These are phyloP conservation scores for Rhizopogon vinicolor DNA, from an alignment of 768 basidiomycete genomes.

Conservation along the genomic window DNA sequence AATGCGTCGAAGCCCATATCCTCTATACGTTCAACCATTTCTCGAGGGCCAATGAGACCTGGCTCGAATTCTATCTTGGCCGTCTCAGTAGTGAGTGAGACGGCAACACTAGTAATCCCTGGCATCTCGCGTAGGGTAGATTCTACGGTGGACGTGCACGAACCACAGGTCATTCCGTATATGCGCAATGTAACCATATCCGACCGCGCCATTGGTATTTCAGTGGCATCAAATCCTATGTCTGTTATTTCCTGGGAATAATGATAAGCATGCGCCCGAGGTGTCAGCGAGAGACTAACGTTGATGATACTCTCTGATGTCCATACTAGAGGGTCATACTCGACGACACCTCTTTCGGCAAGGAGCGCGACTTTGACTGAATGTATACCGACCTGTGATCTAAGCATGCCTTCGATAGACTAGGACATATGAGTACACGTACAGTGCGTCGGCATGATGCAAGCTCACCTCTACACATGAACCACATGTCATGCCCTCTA, in stretches of 20 bases:
- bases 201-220: conserved; percentile 58
- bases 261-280: conserved; percentile 4
- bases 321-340: conserved; percentile 87
- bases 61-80: conserved; percentile 77
- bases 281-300: conserved; percentile 32
- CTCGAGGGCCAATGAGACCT: conserved; percentile 67
- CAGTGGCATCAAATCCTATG: conserved; percentile 86
- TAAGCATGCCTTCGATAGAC: conserved; percentile 84
- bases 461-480: conserved; percentile 77
- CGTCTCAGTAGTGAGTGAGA: conserved; percentile 73
- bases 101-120: conserved; percentile 66
- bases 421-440: conserved; percentile 19
- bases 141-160: conserved; percentile 78
- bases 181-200: conserved; percentile 74
- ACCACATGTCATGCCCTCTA: conserved; percentile 91
- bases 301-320: conserved; percentile 70
- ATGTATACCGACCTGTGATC: conserved; percentile 82
- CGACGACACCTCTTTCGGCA: conserved; percentile 88
- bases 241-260: conserved; percentile 78
- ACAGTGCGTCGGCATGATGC: background rate
- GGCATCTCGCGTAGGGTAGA: conserved; percentile 61
- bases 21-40: conserved; percentile 83
- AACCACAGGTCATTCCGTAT: conserved; percentile 89
- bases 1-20: conserved; percentile 91
- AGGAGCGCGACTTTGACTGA: conserved; percentile 95